These are phyloP conservation scores for Pisolithus thermaeus DNA, from an alignment of 1,284 basidiomycete species.

Conservation along the genomic window DNA sequence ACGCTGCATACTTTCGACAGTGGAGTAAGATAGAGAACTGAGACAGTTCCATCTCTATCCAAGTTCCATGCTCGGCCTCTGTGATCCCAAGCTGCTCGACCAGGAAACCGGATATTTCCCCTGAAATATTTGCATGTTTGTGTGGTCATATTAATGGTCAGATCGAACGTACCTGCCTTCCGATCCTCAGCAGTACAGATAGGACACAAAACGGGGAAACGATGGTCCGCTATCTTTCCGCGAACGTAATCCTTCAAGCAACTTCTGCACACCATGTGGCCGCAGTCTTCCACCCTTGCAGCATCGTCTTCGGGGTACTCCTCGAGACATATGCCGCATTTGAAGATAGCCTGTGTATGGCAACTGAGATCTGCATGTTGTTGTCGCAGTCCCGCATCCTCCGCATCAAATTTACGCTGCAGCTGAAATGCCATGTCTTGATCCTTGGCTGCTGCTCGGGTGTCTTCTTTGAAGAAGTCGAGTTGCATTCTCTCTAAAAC, in stretches of 20 bases:
- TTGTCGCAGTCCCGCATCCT: constrained; percentile 35
- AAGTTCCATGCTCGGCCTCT: constrained; percentile 40
- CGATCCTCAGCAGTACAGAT: background rate
- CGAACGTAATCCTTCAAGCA: background rate
- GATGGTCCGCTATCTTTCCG: background rate
- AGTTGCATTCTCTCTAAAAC: background rate
- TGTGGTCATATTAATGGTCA: background rate
- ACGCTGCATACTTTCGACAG: constrained; percentile 15
- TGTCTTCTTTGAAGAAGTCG: constrained; percentile 8
- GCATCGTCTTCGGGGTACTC: constrained; percentile 32
- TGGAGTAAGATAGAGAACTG: constrained; percentile 46
- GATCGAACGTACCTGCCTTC: constrained; percentile 30
- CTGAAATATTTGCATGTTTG: background rate
- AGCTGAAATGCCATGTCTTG: constrained; percentile 26
- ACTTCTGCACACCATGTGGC: constrained; percentile 19
- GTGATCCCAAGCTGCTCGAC: constrained; percentile 45
- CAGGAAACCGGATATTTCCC: constrained; percentile 39
- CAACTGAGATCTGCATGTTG: constrained; percentile 35
- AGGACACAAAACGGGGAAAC: constrained; percentile 24
- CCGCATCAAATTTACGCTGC: constrained; percentile 42
- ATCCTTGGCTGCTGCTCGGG: background rate
- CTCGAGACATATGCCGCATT: constrained; percentile 57
- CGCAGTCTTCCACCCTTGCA: background rate
- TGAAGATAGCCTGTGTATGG: constrained; percentile 27
- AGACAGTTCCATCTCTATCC: constrained; percentile 50